These are phyloP conservation scores for Aspergillus panamensis DNA, from an alignment of 495 filamentous ascomycete genomes.

Conservation along the genomic window DNA sequence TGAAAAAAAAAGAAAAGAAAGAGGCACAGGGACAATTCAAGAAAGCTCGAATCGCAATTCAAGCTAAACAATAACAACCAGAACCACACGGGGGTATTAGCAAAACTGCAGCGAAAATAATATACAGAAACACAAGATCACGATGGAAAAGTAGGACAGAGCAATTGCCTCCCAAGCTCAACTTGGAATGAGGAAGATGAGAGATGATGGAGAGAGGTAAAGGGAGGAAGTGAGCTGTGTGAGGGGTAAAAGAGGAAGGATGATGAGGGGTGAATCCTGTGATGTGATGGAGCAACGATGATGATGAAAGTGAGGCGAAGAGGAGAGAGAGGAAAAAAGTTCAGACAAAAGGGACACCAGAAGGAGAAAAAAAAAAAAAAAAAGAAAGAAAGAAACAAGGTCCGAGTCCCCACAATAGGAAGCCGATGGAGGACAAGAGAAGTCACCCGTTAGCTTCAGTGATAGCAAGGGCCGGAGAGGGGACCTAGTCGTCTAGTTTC, in stretches of 20 bases:
- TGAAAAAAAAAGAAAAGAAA: constrained; percentile 12
- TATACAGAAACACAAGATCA: constrained; percentile 17
- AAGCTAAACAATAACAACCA: constrained; percentile 13
- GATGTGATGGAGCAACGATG: constrained; percentile 3
- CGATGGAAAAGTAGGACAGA: constrained; percentile 12
- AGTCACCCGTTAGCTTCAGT: background rate
- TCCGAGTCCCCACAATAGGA: background rate
- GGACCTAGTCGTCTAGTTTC: background rate
- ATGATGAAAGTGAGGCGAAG: constrained; percentile 9
- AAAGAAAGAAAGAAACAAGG: background rate
- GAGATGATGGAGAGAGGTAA: background rate
- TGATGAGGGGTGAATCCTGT: constrained; percentile 6
- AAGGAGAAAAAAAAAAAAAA: constrained; percentile 15
- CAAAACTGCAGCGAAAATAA: constrained; percentile 11
- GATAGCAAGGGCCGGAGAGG: background rate
- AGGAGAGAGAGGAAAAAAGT: constrained; percentile 9
- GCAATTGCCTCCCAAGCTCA: constrained; percentile 15
- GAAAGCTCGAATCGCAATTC: background rate
- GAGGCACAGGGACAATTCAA: background rate
- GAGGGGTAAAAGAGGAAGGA: constrained; percentile 13
- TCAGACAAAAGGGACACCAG: constrained; percentile 4
- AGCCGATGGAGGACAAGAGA: constrained; percentile 3
- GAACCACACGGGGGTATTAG: constrained; percentile 13
- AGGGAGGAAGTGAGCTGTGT: background rate
- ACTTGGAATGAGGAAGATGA: constrained; percentile 9